Evolutionary conservation across 2,329 filamentous ascomycete genomes (phyloP), one percentile per base, ranked within the genome.

Genomic region (Neofusicoccum kwambonambiense): DNA sequence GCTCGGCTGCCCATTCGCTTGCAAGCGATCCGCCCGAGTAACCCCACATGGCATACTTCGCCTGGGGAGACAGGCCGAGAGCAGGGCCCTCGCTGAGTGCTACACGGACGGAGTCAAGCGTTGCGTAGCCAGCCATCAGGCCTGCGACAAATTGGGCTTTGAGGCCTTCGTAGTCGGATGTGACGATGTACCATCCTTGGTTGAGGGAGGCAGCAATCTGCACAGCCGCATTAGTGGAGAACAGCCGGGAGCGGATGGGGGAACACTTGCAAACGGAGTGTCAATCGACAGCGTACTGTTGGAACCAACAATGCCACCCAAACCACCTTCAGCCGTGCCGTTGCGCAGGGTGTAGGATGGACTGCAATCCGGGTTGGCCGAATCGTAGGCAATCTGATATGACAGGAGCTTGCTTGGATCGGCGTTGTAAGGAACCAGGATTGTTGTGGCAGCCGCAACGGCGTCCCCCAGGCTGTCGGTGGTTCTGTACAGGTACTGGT

Each of bases 21-120:
- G 71, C 71, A 11, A 73, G 51, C 0, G 68, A 67, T n/a, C 71
- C 71, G 34, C 71, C 71, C 15, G 67, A 69, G 63, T 73, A 73
- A 12, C 71, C 71, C 57, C 68, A 70, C 65, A 72, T 67, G 7
- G 67, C 66, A 35, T 67, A 65, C 22, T 58, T 65, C 5, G 51
- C 35, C 7, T 27, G 12, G 1, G 51, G 17, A 15, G 35, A 41
- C 11, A 56, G 51, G n/a, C 51, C 51, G 5, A 41, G 35, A 3
- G 35, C 12, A 3, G 51, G 35, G 7, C 62, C 63, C 1, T 54
- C 35, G 3, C 19, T 62, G 3, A 73, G 67, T 1, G 69, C 66
- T 8, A 72, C 70, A 9, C 73, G 70, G 51, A 75, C 64, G 5
- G 67, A 68, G 62, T 74, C 72, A 9, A 75, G 66, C 15, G 69